A percentile compares a stretch with the other conserved stretches of the same genome.
Conservation (phyloP, 345 rosid species). For the Hypericum perforatum region DNA sequence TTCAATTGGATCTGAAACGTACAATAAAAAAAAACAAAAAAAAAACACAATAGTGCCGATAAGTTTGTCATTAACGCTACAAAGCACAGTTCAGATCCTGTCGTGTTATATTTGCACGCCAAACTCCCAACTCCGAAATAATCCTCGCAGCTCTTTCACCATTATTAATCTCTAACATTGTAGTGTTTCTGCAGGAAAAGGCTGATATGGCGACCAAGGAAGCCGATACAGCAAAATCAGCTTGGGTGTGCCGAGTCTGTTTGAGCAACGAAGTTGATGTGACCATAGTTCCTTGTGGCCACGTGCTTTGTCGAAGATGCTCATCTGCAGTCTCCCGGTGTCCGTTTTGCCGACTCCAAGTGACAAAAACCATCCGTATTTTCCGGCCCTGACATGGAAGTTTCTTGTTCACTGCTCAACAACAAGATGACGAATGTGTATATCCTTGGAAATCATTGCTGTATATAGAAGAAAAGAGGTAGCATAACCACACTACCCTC, state of each 20-base stretch:
- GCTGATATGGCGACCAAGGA: slow-evolving; percentile 59
- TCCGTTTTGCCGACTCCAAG: slow-evolving; percentile 85
- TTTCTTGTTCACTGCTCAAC: no score
- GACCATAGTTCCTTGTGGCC: slow-evolving; percentile 80
- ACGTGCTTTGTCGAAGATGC: slow-evolving; percentile 73
- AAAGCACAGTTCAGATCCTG: no score
- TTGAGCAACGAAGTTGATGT: slow-evolving; percentile 68
- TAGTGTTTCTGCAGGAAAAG: slow-evolving; percentile 41
- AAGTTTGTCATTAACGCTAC: no score
- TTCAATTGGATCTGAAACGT: no score
- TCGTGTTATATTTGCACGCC: no score
- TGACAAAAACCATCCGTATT: slow-evolving; percentile 49
- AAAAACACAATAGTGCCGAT: no score
- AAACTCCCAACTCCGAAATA: not conserved
- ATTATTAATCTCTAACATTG: not conserved
- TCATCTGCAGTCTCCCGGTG: slow-evolving; percentile 72
- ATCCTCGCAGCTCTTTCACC: not conserved
- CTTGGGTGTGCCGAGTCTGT: slow-evolving; percentile 83
- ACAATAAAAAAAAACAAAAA: no score
- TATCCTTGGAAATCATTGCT: no score
- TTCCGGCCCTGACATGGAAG: slow-evolving; percentile 43
- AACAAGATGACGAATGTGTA: no score
- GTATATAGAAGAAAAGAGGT: no score
- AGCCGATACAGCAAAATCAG: slow-evolving; percentile 77
- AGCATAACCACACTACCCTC: no score